These are phyloP conservation scores for Vicia villosa DNA, from an alignment of 306 rosid genomes.

Conservation along the genomic window DNA sequence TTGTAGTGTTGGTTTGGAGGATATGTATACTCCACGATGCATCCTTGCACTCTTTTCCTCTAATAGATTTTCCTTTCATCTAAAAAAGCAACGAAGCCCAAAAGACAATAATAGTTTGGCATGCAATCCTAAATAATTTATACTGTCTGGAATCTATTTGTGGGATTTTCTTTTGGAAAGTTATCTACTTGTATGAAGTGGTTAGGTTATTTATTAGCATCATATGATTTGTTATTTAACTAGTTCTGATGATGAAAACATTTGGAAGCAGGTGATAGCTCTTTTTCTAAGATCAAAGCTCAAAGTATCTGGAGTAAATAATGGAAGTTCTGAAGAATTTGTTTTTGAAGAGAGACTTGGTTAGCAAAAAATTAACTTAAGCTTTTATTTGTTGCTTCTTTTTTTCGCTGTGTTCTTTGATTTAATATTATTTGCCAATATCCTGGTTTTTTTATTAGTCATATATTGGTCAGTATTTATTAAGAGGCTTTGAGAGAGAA, in stretches of 20 bases:
- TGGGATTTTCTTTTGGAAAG: not conserved
- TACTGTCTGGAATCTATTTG: conserved; percentile 28
- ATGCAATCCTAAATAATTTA: conserved; percentile 6
- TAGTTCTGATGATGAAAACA: conserved; percentile 35
- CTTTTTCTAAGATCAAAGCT: conserved; percentile 86
- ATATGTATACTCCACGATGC: too few relatives aligned
- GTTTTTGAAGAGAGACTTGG: conserved; percentile 52
- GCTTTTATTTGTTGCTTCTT: conserved; percentile 26
- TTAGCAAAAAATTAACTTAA: conserved; percentile 43
- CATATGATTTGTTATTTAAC: conserved; percentile 22
- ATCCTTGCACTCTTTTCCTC: conserved; percentile 23
- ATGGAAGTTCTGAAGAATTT: conserved; percentile 45
- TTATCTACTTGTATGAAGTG: conserved; percentile 15
- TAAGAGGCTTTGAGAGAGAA: not conserved
- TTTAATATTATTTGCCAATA: not conserved
- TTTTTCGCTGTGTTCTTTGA: not conserved
- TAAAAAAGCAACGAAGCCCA: not conserved
- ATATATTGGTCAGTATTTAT: not conserved
- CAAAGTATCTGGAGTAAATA: conserved; percentile 47
- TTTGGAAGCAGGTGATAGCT: conserved; percentile 69
- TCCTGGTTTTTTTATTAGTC: not conserved
- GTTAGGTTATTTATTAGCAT: conserved; percentile 11
- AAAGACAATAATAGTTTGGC: not conserved
- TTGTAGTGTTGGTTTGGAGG: too few relatives aligned
- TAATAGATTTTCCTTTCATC: conserved; percentile 2